Base-by-base conservation (phyloP, 768 basidiomycete species). In the Chalciporus pseudorubinellus region DNA sequence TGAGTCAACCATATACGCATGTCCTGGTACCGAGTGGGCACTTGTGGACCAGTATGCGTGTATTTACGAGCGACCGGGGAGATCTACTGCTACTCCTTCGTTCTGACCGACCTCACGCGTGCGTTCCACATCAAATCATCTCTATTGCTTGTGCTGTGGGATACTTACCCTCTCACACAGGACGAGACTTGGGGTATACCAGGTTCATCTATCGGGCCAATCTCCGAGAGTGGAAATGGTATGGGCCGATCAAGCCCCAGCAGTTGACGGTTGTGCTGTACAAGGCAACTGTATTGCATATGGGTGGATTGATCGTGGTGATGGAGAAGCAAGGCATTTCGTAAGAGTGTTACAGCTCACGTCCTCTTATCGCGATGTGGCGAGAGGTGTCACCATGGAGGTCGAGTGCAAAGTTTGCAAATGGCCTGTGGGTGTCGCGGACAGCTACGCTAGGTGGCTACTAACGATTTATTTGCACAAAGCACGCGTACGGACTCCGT, bases 401-500 rank as follows among this genome's bases (percentile, higher is more conserved):
- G 38, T 44, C 20, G 31, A 43, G 34, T 44, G 51, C 36, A 31
- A 47, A 10, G 19, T 20, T 18, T 28, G 46, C 3, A 44, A 18
- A 44, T 20, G 46, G 41, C 14, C 11, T 16, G 53, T 55, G 24
- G 39, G 53, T 39, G 6, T 18, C 14, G 16, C 21, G 6, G 12
- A 22, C 26, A 7, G n/a, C 20, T 43, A 14, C 14, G 26, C 9
- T 11, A 24, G 14, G 14, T 13, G 29, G 39, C 13, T 21, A 12
- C 20, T 46, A 36, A 26, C 20, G 24, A 18, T 26, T 39, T 24
- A 16, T 20, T 19, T 19, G 12, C 7, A 12, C 29, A n/a, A n/a
- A 55, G 53, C 42, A 44, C 29, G 47, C 46, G 13, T 55, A 55
- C 24, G 51, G 51, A 10, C 22, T 55, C 16, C 51, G 54, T 21